Evolutionary conservation across 768 basidiomycete genomes (phyloP), one percentile per base, ranked within the genome.

Genomic region (Rhodotorula babjevae): DNA sequence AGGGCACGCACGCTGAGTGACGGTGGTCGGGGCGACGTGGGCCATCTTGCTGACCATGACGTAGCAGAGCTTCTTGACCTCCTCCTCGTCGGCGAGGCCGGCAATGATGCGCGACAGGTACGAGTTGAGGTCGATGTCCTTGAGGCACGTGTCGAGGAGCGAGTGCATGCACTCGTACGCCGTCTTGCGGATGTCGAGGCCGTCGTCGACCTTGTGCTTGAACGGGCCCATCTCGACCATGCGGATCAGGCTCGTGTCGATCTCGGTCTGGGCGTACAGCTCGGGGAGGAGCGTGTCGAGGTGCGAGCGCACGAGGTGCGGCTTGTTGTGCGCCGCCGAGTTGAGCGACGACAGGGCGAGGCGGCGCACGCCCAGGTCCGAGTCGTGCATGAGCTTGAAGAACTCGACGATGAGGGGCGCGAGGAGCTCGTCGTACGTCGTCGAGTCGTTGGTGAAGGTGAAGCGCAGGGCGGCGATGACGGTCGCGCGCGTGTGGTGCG

Each of bases 121-220:
- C 57, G 89, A 87, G 73, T 90, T 87, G 29, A 96, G 84, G 79
- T 96, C 94, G 61, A 99, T 86, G 79, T 90, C 91, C 69, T 85
- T 84, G 68, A 97, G 85, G 80, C 92, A 97, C 4, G 93, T 97
- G 77, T 95, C 92, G 69, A 96, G 86, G 76, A 98, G 82, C 29
- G 93, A 96, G 80, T 96, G 94, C 84, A 97, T 91, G 2, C 93
- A 93, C 82, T 99, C 96, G 81, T 91, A 98, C 4, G 96, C 95
- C 0, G 92, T 94, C 85, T 97, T 98, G 69, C 96, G 88, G 31
- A 93, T 89, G 74, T 98, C 95, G 53, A 98, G 84, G 61, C 96
- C 96, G 75, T 98, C 94, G 77, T 99, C 96, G 64, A 96, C 92
- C 80, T 91, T 93, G 82, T 95, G 92, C 40, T 89, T 91, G 93